These are phyloP conservation scores for Kregervanrija fluxuum DNA, from an alignment of 805 yeast genomes.

Conservation along the genomic window DNA sequence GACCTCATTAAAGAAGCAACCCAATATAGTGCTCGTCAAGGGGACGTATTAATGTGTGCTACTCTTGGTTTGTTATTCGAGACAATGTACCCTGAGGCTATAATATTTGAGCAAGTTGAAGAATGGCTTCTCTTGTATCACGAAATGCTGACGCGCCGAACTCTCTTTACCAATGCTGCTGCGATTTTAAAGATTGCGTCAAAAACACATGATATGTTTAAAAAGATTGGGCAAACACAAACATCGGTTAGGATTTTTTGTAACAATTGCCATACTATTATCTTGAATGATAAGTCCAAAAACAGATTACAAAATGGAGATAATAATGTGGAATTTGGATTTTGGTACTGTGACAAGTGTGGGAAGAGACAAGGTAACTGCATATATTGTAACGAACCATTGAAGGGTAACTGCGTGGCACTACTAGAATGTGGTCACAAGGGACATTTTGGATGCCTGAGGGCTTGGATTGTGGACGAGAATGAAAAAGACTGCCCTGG, in stretches of 20 bases:
- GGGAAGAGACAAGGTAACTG: slow-evolving; percentile 56
- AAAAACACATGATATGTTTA: slow-evolving; percentile 24
- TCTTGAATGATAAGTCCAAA: slow-evolving; percentile 52
- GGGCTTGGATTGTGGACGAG: slow-evolving; percentile 66
- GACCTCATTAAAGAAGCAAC: slow-evolving; percentile 43
- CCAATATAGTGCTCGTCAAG: slow-evolving; percentile 51
- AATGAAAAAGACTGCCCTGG: slow-evolving; percentile 76
- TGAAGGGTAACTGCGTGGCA: slow-evolving; percentile 60
- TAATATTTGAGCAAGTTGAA: slow-evolving; percentile 31
- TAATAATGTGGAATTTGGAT: slow-evolving; percentile 44
- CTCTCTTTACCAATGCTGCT: slow-evolving; percentile 52
- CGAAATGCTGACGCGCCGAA: slow-evolving; percentile 41
- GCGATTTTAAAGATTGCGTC: slow-evolving; percentile 39
- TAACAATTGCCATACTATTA: slow-evolving; percentile 49
- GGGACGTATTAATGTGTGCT: slow-evolving; percentile 57
- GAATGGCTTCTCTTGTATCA: slow-evolving; percentile 54
- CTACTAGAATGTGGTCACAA: slow-evolving; percentile 75
- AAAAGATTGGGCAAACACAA: slow-evolving; percentile 29
- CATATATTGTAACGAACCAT: slow-evolving; percentile 67
- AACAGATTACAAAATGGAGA: slow-evolving; percentile 19
- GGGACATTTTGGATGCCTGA: slow-evolving; percentile 77
- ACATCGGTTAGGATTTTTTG: slow-evolving; percentile 51
- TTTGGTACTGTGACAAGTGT: slow-evolving; percentile 83
- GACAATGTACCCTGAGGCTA: slow-evolving; percentile 28
- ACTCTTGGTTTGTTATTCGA: slow-evolving; percentile 50